Evolutionary conservation across 306 rosid genomes (phyloP).

Genomic region (Cicer yamashitae): DNA sequence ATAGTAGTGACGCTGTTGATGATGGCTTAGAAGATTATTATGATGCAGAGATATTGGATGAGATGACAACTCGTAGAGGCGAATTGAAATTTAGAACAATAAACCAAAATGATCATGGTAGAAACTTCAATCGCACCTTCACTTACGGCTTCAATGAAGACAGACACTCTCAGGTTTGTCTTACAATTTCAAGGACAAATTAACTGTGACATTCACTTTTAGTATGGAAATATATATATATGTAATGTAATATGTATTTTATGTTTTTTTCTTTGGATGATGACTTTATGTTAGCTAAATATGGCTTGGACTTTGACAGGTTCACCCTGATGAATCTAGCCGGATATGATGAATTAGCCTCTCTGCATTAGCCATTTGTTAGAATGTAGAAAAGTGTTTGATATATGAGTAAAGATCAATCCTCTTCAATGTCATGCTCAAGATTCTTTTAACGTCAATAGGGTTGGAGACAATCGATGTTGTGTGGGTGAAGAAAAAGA

Average conservation of each 20-base stretch:
- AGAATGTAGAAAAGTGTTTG: conserved; percentile 42
- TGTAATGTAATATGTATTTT: too few relatives aligned
- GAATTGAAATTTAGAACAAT: conserved; percentile 73
- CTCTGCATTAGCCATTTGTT: background rate
- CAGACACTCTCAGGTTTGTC: conserved; percentile 54
- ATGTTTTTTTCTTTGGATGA: too few relatives aligned
- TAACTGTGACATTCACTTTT: too few relatives aligned
- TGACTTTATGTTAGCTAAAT: background rate
- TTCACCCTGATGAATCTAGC: conserved; percentile 47
- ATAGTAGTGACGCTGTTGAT: background rate
- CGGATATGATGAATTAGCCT: conserved; percentile 32
- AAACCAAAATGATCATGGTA: conserved; percentile 50
- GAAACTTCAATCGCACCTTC: background rate
- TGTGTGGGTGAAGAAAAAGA: conserved; percentile 21
- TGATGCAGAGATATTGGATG: conserved; percentile 80
- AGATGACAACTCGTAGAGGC: conserved; percentile 81
- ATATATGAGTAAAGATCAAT: background rate
- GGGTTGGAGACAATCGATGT: conserved; percentile 36
- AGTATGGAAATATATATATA: too few relatives aligned
- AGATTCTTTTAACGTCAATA: conserved; percentile 9
- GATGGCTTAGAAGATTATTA: conserved; percentile 55
- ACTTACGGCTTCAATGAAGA: conserved; percentile 48
- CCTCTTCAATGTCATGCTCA: conserved; percentile 21
- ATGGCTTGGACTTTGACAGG: conserved; percentile 47
- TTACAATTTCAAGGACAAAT: too few relatives aligned